A percentile compares a stretch with the other conserved stretches of the same genome.
These are phyloP conservation scores for Trichomonas tenax DNA, from an alignment of 208 protist genomes.

Conservation along the genomic window DNA sequence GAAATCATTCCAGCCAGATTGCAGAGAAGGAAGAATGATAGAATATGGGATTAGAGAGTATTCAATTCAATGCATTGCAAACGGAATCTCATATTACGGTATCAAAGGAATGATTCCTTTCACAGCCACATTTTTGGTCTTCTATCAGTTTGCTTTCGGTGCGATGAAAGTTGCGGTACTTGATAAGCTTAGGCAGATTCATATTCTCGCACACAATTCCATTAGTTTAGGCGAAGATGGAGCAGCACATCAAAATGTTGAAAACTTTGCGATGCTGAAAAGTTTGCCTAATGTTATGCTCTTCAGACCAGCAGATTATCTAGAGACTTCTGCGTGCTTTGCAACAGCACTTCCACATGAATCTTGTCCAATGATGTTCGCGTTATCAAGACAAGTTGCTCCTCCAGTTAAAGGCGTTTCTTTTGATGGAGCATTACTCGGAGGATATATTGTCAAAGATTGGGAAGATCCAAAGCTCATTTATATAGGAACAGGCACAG, in stretches of 20 bases:
- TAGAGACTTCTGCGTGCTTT: constrained; percentile 55
- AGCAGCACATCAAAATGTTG: constrained; percentile 84
- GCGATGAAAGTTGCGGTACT: constrained; percentile 82
- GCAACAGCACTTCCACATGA: not conserved
- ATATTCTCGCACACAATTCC: constrained; percentile 96
- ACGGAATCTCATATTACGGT: constrained; percentile 64
- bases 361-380: constrained; percentile 60
- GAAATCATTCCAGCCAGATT: constrained; percentile 28
- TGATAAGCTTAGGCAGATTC: constrained; percentile 67
- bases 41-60: constrained; percentile 96
- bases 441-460: constrained; percentile 45
- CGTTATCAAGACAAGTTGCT: constrained; percentile 79
- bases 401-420: constrained; percentile 49
- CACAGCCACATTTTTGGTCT: constrained; percentile 93
- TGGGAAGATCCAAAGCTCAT: constrained; percentile 53
- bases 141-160: constrained; percentile 54
- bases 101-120: constrained; percentile 70
- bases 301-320: constrained; percentile 81
- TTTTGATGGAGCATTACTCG: constrained; percentile 49
- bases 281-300: constrained; percentile 77
- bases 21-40: constrained; percentile 46
- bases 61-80: constrained; percentile 87
- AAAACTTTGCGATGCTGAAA: constrained; percentile 42
- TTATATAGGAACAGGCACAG: constrained; percentile 82
- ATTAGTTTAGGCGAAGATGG: constrained; percentile 98